Evolutionary conservation across 257 asterid species (phyloP).

Genomic region (Capsicum chinense): DNA sequence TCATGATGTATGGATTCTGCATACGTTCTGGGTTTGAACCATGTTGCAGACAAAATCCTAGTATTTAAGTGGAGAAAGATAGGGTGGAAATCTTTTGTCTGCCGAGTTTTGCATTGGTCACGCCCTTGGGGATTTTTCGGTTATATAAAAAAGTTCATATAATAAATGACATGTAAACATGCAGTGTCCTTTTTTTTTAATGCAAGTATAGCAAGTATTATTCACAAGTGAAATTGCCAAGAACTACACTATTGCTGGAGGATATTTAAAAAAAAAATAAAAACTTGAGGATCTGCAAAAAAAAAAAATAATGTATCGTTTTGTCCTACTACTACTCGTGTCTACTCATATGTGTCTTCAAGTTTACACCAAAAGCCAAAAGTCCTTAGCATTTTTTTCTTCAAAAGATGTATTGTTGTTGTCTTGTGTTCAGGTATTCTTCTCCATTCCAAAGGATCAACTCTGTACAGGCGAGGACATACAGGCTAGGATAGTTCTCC

Average conservation of each 20-base stretch:
- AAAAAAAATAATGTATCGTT: not conserved
- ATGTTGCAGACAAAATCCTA: not conserved
- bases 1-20: not conserved
- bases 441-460: constrained; percentile 5
- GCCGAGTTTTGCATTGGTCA: not conserved
- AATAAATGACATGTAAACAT: constrained; percentile 15
- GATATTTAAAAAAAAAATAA: not conserved
- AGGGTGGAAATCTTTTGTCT: not conserved
- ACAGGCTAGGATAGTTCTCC: constrained; percentile 12
- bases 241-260: constrained; percentile 6
- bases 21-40: not conserved
- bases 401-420: not conserved
- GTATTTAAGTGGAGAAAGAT: not conserved
- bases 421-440: not conserved
- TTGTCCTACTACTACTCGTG: not conserved
- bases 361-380: not conserved
- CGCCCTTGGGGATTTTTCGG: not conserved
- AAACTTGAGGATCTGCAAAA: not conserved
- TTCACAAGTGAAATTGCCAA: constrained; percentile 11
- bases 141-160: not conserved
- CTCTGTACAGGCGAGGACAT: not conserved
- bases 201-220: not conserved
- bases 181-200: not conserved
- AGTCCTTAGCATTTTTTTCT: not conserved
- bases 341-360: not conserved